These are phyloP conservation scores for Dalbergia cochinchinensis DNA, from an alignment of 306 rosid genomes.

Conservation along the genomic window DNA sequence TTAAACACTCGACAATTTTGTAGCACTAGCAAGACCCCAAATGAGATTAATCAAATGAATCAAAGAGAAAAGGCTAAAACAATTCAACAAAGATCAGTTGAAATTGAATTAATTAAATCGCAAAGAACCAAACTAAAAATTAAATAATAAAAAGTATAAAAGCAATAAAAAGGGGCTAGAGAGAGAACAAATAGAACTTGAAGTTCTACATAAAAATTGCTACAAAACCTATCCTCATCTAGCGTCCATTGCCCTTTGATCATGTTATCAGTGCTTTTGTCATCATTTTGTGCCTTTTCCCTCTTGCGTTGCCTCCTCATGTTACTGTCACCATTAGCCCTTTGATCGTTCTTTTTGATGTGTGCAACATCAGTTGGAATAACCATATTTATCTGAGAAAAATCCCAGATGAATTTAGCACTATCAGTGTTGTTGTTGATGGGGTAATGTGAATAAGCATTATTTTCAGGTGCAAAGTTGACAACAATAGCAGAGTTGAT, in stretches of 20 bases:
- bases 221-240: conserved; percentile 63
- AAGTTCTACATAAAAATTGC: neutral
- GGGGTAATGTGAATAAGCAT: conserved; percentile 43
- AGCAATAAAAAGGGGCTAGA: neutral
- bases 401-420: conserved; percentile 17
- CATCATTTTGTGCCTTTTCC: neutral
- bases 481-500: too few species aligned
- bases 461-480: conserved; percentile 3
- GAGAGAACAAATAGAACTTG: neutral
- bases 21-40: neutral
- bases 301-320: neutral
- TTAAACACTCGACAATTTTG: neutral
- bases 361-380: neutral
- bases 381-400: conserved; percentile 12
- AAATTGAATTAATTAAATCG: neutral
- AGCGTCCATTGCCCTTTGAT: conserved; percentile 72
- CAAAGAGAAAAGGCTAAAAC: neutral
- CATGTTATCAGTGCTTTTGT: conserved; percentile 14
- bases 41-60: neutral
- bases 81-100: neutral
- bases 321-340: neutral
- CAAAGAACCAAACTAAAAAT: neutral
- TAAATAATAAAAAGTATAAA: neutral
- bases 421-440: neutral
- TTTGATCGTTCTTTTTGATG: neutral